Conservation (phyloP, 305 asterid genomes). For the Solanum hybrid region DNA sequence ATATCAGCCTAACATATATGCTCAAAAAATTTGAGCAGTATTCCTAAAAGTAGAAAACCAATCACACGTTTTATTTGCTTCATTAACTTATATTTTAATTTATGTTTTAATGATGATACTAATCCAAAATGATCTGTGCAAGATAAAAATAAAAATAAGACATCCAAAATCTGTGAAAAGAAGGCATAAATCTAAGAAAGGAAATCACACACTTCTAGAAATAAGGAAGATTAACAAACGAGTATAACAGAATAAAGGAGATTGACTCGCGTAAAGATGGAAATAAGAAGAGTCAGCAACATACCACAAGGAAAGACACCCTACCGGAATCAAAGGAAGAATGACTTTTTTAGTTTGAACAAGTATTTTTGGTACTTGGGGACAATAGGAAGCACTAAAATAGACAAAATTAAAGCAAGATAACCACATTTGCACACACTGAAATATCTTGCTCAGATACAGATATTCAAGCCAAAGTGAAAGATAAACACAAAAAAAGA, state of each 20-base stretch:
- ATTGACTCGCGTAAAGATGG: not conserved
- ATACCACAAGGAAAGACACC: not conserved
- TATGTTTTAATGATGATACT: not conserved
- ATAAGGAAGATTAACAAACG: too few relatives aligned
- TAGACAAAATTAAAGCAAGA: not conserved
- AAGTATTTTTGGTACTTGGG: not conserved
- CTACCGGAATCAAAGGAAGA: not conserved
- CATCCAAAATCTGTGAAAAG: too few relatives aligned
- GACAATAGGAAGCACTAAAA: not conserved
- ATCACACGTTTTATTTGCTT: not conserved
- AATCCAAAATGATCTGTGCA: not conserved
- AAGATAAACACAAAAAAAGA: not conserved
- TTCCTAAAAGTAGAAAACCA: not conserved
- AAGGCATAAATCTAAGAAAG: not conserved
- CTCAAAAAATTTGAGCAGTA: not conserved
- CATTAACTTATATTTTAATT: too few relatives aligned
- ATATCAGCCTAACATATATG: not conserved
- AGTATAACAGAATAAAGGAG: not conserved
- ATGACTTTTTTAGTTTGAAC: not conserved
- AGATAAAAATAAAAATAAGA: not conserved
- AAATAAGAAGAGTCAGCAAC: not conserved
- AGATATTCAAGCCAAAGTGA: not conserved
- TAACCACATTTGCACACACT: not conserved
- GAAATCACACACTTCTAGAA: not conserved
- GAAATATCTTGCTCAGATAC: not conserved